A percentile compares a stretch with the other conserved stretches of the same genome.
phyloP scores from a whole-genome alignment of 2,329 filamentous ascomycete genomes.

The Aspergillus sp. region DNA sequence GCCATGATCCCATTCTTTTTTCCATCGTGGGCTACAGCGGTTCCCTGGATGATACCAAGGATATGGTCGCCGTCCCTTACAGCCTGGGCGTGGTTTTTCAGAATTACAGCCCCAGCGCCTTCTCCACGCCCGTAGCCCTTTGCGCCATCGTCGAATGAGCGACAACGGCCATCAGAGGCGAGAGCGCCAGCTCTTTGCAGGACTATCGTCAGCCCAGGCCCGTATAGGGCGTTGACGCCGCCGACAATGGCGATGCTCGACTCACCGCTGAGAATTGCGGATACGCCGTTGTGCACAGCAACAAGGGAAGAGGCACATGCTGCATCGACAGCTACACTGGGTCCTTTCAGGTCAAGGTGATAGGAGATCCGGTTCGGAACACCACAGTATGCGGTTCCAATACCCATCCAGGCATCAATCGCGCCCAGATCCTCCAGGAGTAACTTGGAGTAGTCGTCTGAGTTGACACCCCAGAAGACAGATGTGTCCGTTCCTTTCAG shows the following conservation, averaged over 20 bases:
- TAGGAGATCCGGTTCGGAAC: constrained; percentile 29
- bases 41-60: constrained; percentile 30
- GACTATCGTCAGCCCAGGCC: constrained; percentile 33
- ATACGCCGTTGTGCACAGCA: constrained; percentile 20
- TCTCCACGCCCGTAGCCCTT: constrained; percentile 34
- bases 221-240: constrained; percentile 35
- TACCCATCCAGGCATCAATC: constrained; percentile 41
- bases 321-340: constrained; percentile 23
- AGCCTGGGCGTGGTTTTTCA: constrained; percentile 29
- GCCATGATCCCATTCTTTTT: constrained; percentile 38
- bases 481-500: constrained; percentile 29
- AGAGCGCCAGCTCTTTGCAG: constrained; percentile 29
- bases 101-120: constrained; percentile 29
- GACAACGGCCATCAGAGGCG: constrained; percentile 30
- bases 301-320: constrained; percentile 26
- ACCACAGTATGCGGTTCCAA: constrained; percentile 40
- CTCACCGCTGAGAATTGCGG: constrained; percentile 16
- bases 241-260: constrained; percentile 18
- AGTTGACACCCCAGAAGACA: constrained; percentile 33
- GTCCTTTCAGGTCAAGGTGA: constrained; percentile 25
- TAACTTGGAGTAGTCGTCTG: constrained; percentile 38
- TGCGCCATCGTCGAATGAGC: constrained; percentile 32
- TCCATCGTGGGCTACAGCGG: constrained; percentile 33
- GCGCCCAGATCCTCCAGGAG: constrained; percentile 39
- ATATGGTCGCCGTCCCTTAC: constrained; percentile 31